A percentile compares a stretch with the other conserved stretches of the same genome.
phyloP scores from a whole-genome alignment of 345 rosid genomes.

The Salix arbutifolia region DNA sequence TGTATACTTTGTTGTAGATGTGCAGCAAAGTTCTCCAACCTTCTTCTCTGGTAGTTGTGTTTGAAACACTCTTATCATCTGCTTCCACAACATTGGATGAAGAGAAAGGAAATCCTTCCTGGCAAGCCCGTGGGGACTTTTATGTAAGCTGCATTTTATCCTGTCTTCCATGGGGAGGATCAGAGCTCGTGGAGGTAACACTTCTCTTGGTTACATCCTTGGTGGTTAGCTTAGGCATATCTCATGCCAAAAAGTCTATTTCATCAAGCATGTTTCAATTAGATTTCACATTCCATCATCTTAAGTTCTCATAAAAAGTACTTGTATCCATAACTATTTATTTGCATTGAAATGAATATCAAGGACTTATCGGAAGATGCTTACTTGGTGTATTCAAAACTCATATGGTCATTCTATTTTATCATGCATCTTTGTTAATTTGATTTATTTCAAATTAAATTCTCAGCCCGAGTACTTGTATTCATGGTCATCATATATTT shows the following conservation, averaged over 20 bases:
- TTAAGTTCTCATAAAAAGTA: too few relatives aligned
- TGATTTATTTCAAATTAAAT: too few relatives aligned
- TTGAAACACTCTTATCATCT: slow-evolving; percentile 83
- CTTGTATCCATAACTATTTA: too few relatives aligned
- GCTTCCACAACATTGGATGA: slow-evolving; percentile 96
- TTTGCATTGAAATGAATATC: background rate
- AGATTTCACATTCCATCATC: too few relatives aligned
- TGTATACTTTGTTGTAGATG: slow-evolving; percentile 44
- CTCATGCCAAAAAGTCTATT: background rate
- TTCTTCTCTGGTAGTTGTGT: slow-evolving; percentile 71
- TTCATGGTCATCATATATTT: too few relatives aligned
- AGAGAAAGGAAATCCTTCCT: slow-evolving; percentile 95
- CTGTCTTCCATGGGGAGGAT: slow-evolving; percentile 98
- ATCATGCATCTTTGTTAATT: too few relatives aligned
- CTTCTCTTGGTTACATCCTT: slow-evolving; percentile 4
- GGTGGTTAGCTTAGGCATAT: background rate
- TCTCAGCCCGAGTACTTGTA: too few relatives aligned
- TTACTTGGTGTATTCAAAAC: background rate
- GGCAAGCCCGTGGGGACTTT: slow-evolving; percentile 96
- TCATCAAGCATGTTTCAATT: too few relatives aligned
- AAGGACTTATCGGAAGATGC: background rate
- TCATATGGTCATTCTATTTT: background rate
- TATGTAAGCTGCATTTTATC: slow-evolving; percentile 86
- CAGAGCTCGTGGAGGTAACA: slow-evolving; percentile 86
- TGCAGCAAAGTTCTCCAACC: slow-evolving; percentile 97